A percentile compares a stretch with the other conserved stretches of the same genome.
phyloP scores from a whole-genome alignment of 805 yeast species.

The Pichia occidentalis region DNA sequence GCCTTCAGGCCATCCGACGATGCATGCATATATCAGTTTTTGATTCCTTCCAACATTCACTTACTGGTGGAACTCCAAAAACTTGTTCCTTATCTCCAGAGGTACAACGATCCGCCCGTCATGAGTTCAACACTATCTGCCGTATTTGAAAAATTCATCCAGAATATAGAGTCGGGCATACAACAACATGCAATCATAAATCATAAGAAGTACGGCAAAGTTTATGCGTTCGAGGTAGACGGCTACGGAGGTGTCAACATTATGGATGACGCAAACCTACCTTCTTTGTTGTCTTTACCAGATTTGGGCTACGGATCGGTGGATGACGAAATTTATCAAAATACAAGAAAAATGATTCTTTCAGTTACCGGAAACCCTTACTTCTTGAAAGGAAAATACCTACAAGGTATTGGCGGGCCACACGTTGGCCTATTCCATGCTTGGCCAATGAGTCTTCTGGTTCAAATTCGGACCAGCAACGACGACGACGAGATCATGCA shows the following conservation, averaged over 20 bases:
- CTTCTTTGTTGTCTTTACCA: constrained; percentile 74
- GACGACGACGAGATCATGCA: constrained; percentile 61
- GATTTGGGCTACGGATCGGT: constrained; percentile 58
- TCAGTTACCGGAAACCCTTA: constrained; percentile 72
- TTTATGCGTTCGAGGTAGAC: constrained; percentile 84
- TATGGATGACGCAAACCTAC: constrained; percentile 92
- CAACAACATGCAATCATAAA: constrained; percentile 56
- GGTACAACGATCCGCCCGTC: constrained; percentile 5
- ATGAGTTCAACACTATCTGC: constrained; percentile 18
- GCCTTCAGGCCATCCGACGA: constrained; percentile 89
- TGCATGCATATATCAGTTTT: constrained; percentile 71
- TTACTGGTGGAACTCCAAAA: constrained; percentile 55
- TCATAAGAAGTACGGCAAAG: constrained; percentile 66
- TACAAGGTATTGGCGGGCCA: constrained; percentile 86
- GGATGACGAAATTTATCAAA: constrained; percentile 58
- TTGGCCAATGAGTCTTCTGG: constrained; percentile 86
- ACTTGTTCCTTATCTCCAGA: constrained; percentile 24
- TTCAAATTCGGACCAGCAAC: constrained; percentile 67
- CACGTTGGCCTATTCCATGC: constrained; percentile 76
- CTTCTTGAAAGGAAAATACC: constrained; percentile 52
- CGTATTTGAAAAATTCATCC: constrained; percentile 33
- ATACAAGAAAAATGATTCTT: constrained; percentile 72
- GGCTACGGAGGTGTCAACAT: constrained; percentile 68
- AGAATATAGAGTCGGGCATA: constrained; percentile 47
- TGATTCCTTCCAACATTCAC: constrained; percentile 83